Evolutionary conservation across 371 early-diverging fungal species (phyloP).

Genomic region (Apophysomyces variabilis): DNA sequence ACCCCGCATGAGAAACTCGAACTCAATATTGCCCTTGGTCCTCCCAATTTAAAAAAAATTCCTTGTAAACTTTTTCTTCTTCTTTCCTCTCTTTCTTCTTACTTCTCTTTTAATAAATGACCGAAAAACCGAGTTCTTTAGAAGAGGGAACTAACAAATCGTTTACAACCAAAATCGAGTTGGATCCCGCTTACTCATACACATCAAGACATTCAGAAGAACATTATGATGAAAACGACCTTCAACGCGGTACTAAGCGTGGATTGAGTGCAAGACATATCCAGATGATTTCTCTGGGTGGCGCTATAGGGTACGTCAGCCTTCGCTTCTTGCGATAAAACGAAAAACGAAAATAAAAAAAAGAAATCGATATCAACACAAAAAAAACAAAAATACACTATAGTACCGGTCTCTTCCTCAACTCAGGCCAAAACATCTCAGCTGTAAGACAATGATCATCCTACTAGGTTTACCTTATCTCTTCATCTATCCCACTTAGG

Average conservation of each 20-base stretch:
- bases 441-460: conserved; percentile 21
- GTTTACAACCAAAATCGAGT: background rate
- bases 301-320: conserved; percentile 27
- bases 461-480: background rate
- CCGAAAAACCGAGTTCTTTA: conserved; percentile 2
- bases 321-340: background rate
- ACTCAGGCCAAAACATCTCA: conserved; percentile 74
- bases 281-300: conserved; percentile 77
- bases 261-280: conserved; percentile 69
- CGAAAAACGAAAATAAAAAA: background rate
- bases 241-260: conserved; percentile 43
- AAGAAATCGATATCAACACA: background rate
- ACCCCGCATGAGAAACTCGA: conserved; percentile 8
- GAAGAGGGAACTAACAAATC: background rate
- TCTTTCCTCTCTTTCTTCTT: background rate
- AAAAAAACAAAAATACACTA: background rate
- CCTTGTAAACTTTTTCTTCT: background rate
- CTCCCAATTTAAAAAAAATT: conserved; percentile 1
- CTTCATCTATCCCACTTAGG: conserved; percentile 33
- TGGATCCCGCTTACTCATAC: background rate
- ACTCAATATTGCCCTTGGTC: background rate
- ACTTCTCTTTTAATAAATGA: background rate
- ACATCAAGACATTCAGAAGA: conserved; percentile 10
- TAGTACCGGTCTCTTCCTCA: conserved; percentile 83
- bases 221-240: background rate